phyloP scores from a whole-genome alignment of 31 red algal species.

The Asparagopsis taxiformis region DNA sequence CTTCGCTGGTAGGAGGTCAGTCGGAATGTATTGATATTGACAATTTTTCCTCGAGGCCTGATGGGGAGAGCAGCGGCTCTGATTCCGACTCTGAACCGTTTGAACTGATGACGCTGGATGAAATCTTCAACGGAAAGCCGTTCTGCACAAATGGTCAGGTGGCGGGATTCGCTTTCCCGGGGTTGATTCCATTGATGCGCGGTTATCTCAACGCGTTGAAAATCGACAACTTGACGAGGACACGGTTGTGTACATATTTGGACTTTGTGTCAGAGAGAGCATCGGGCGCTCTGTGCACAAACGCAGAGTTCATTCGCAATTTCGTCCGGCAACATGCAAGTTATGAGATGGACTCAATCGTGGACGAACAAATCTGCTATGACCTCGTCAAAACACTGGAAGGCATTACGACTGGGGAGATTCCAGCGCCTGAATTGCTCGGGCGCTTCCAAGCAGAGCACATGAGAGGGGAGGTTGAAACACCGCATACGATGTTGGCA shows the following conservation, averaged over 20 bases:
- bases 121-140: conserved; percentile 98
- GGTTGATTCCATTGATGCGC: conserved; percentile 88
- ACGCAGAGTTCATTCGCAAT: conserved; percentile 80
- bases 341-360: conserved; percentile 78
- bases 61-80: conserved; percentile 24
- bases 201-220: conserved; percentile 89
- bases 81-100: conserved; percentile 73
- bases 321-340: conserved; percentile 71
- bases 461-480: conserved; percentile 32
- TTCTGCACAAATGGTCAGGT: conserved; percentile 50
- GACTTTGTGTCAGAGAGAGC: conserved; percentile 92
- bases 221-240: conserved; percentile 53
- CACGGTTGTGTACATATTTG: conserved; percentile 71
- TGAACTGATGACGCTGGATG: conserved; percentile 86
- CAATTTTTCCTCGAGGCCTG: conserved; percentile 19
- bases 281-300: conserved; percentile 78
- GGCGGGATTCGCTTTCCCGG: conserved; percentile 77
- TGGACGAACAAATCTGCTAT: conserved; percentile 72
- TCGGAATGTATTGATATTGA: conserved; percentile 50
- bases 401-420: conserved; percentile 48
- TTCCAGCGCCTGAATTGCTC: conserved; percentile 46
- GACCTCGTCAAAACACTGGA: conserved; percentile 76
- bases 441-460: conserved; percentile 45
- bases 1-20: conserved; percentile 31
- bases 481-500: conserved; percentile 60